Base-by-base conservation (phyloP, 768 basidiomycete genomes). In the Podaxis pistillaris region DNA sequence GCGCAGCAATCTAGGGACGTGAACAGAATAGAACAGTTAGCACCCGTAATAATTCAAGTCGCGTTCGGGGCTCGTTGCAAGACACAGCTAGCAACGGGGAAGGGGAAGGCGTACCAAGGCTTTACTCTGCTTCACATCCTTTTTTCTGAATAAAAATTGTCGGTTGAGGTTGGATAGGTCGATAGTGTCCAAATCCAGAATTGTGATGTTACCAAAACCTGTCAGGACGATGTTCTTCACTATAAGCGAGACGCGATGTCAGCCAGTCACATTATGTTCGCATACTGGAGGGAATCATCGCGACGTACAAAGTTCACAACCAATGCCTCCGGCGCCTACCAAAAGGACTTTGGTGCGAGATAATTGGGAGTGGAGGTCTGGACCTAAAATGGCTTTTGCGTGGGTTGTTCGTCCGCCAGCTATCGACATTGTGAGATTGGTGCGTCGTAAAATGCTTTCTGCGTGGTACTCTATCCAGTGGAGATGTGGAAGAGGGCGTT, bases 81-180 rank as follows among this genome's bases (percentile, higher is more conserved):
- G 44, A 50, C 49, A 28, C 24, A 12, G 13, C 24, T 19, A 15
- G 19, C 11, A 12, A 50, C 26, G 13, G 49, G 8, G 12, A 22
- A 12, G 22, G 38, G 4, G 15, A 41, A 33, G 41, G 28, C 86
- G 47, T 63, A 94, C 95, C 76, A 96, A 71, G 1, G 96, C 92
- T 78, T 99, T 99, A 69, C 95, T 90, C 70, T 97, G 92, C 71
- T 97, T 97, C 60, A 99, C 91, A 69, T 98, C 95, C 71, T 96
- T 96, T 77, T 98, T 98, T 65, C 86, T 85, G 78, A 99, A 99
- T 44, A 99, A 79, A 73, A 98, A 99, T 69, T 98, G 96, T 22
- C 96, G 85, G 70, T 99, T 99, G 57, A 98, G 80, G 73, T 99
- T 99, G 54, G 94, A 96, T 47, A 99, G 81, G 81, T 99, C 96